A percentile compares a stretch with the other conserved stretches of the same genome.
These are phyloP conservation scores for Cyathus striatus DNA, from an alignment of 768 basidiomycete species.

Conservation along the genomic window DNA sequence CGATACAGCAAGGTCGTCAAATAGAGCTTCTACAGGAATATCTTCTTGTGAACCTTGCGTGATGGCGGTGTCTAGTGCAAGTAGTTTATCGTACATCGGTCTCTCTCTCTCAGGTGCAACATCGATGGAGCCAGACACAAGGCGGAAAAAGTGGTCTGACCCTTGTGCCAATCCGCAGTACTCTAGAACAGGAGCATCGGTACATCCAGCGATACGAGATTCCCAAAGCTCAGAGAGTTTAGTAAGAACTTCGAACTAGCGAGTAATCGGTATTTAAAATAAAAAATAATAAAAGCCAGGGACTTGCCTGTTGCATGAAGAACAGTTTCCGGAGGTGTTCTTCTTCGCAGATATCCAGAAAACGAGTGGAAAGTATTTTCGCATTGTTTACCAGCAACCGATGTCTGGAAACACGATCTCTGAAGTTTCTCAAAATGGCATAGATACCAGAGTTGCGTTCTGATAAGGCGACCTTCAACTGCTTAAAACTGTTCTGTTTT, in stretches of 20 bases:
- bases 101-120: conserved; percentile 33
- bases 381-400: conserved; percentile 38
- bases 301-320: conserved; percentile 46
- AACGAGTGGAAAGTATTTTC: conserved; percentile 29
- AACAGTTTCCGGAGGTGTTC: conserved; percentile 43
- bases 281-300: neutral
- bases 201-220: conserved; percentile 43
- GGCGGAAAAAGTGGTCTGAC: conserved; percentile 26
- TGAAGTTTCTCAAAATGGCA: conserved; percentile 26
- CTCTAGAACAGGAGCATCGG: conserved; percentile 40
- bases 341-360: conserved; percentile 43
- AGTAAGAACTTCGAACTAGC: conserved; percentile 46
- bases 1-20: conserved; percentile 44
- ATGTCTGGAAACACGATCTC: conserved; percentile 19
- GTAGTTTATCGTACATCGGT: conserved; percentile 39
- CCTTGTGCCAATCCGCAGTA: conserved; percentile 23
- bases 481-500: conserved; percentile 6
- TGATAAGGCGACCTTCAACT: conserved; percentile 19
- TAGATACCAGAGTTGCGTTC: conserved; percentile 29
- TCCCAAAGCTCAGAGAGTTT: conserved; percentile 43
- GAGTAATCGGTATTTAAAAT: conserved; percentile 1
- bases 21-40: conserved; percentile 42
- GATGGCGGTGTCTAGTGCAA: conserved; percentile 27
- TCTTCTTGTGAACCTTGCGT: conserved; percentile 16
- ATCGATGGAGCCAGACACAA: conserved; percentile 39